phyloP scores from a whole-genome alignment of 2,329 filamentous ascomycete species.

The Phyllachora maydis region DNA sequence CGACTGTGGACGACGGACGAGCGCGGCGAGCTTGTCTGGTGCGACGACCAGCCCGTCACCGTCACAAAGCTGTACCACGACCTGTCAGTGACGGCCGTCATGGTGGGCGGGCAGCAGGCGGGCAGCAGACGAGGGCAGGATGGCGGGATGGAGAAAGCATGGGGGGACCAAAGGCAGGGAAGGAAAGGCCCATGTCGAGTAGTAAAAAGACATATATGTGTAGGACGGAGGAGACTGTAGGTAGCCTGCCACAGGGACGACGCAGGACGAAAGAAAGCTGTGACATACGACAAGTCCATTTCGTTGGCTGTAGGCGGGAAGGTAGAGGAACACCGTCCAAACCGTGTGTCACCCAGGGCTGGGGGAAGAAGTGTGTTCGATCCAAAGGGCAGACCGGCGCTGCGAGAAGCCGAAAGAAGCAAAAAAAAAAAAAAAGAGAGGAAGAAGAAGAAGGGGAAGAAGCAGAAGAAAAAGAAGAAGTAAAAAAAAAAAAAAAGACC shows the following conservation, averaged over 20 bases:
- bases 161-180: background rate
- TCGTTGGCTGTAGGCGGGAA: no score
- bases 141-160: background rate
- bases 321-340: no score
- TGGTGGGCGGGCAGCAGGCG: background rate
- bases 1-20: constrained; percentile 23
- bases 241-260: background rate
- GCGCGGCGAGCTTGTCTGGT: constrained; percentile 5
- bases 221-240: background rate
- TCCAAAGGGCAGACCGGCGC: no score
- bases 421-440: no score
- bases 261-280: background rate
- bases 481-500: constrained; percentile 3
- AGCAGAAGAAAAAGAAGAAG: constrained; percentile 1
- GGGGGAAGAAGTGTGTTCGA: no score
- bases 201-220: background rate
- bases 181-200: background rate
- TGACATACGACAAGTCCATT: background rate
- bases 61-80: constrained; percentile 8
- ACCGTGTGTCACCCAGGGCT: no score
- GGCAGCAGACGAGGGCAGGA: background rate
- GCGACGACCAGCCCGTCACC: constrained; percentile 8
- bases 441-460: no score
- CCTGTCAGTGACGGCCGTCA: constrained; percentile 6
- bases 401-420: no score